Percentiles rank a stretch among this genome's conserved stretches.
Evolutionary conservation across 2,329 filamentous ascomycete species (phyloP).

Genomic region (Davidsoniella neocaledoniae): DNA sequence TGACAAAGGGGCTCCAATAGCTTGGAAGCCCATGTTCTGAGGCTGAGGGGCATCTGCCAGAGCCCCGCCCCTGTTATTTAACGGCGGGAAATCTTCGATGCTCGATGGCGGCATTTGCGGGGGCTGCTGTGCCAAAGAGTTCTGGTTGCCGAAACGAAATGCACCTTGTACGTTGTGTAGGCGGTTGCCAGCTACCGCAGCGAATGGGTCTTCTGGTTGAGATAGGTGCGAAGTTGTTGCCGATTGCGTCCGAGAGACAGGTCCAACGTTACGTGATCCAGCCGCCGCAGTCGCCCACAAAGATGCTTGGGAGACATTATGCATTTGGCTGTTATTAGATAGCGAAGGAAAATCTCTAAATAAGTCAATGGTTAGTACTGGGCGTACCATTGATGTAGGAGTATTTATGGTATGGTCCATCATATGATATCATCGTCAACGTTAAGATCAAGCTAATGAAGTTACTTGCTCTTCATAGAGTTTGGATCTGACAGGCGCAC

Average conservation of each 20-base stretch:
- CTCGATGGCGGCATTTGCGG: constrained; percentile 30
- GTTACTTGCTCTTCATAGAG: constrained; percentile 3
- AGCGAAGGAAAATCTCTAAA: constrained; percentile 51
- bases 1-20: constrained; percentile 16
- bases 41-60: constrained; percentile 16
- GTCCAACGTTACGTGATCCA: constrained; percentile 28
- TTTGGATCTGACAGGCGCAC: background rate
- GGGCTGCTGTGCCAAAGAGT: constrained; percentile 7
- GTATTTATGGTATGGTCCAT: too few relatives aligned
- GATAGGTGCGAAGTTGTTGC: constrained; percentile 34
- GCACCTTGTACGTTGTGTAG: constrained; percentile 4
- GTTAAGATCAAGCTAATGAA: background rate
- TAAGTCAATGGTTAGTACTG: constrained; percentile 1
- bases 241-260: constrained; percentile 33
- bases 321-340: constrained; percentile 41
- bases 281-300: constrained; percentile 37
- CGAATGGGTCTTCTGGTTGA: constrained; percentile 35
- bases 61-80: constrained; percentile 26
- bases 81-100: constrained; percentile 45
- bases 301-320: constrained; percentile 30
- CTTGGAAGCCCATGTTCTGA: background rate
- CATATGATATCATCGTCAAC: too few relatives aligned
- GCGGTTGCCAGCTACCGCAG: constrained; percentile 23
- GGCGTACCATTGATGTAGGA: too few relatives aligned
- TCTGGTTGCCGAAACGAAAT: constrained; percentile 38